Conservation (phyloP, 306 rosid species). For the Cicer judaicum region DNA sequence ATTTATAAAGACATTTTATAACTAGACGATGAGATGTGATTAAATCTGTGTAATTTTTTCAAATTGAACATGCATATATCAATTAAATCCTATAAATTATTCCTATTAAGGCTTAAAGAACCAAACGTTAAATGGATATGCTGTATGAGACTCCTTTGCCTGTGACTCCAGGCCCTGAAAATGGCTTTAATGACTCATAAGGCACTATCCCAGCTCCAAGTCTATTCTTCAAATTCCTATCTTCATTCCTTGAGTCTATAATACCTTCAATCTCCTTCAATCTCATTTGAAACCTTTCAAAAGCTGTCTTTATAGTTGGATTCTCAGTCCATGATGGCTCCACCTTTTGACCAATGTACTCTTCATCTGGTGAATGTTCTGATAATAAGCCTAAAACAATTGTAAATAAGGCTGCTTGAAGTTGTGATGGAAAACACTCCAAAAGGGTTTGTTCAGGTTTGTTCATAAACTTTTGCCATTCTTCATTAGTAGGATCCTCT, state of each 20-base stretch:
- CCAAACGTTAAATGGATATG: slow-evolving; percentile 42
- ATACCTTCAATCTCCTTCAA: slow-evolving; percentile 51
- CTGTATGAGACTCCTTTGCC: slow-evolving; percentile 57
- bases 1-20: too few relatives aligned
- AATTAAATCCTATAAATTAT: not conserved
- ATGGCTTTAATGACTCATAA: slow-evolving; percentile 55
- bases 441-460: slow-evolving; percentile 46
- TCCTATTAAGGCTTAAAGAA: not conserved
- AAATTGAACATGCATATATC: too few relatives aligned
- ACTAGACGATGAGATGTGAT: too few relatives aligned
- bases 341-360: slow-evolving; percentile 46
- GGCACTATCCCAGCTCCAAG: slow-evolving; percentile 55
- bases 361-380: slow-evolving; percentile 55
- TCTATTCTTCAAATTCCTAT: slow-evolving; percentile 45
- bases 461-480: slow-evolving; percentile 44
- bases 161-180: slow-evolving; percentile 54
- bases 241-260: slow-evolving; percentile 54
- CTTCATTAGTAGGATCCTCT: slow-evolving; percentile 50
- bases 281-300: slow-evolving; percentile 43
- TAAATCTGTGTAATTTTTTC: too few relatives aligned
- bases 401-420: slow-evolving; percentile 48
- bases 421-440: slow-evolving; percentile 56
- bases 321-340: slow-evolving; percentile 49
- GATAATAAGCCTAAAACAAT: slow-evolving; percentile 47
- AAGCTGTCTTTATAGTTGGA: slow-evolving; percentile 39